Base-by-base conservation (phyloP, 305 asterid species). In the Andrographis paniculata region DNA sequence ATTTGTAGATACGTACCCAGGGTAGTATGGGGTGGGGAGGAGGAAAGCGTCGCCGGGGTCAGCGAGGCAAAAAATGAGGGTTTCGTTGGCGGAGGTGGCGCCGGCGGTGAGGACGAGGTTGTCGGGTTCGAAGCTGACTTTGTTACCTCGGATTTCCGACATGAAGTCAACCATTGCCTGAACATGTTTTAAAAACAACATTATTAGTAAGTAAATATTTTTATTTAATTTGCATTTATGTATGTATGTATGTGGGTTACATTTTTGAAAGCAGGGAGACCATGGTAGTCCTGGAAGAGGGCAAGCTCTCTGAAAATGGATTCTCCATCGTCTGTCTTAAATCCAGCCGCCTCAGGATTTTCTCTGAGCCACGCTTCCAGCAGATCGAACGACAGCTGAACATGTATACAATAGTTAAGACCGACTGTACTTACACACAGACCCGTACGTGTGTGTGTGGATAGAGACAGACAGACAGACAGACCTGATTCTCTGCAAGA, bases 21-120 rank as follows among this genome's bases (percentile, higher is more conserved):
- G 96, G 42, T 89, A 89, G 79, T 89, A 89, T 0, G 98, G 98
- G 5, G 92, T 80, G 28, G 98, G 98, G 40, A 89, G 78, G 15
- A 89, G 92, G 47, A 89, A 63, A 9, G 94, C 94, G 4, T 89
- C 95, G 56, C 95, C 96, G 16, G 76, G 87, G 1, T 80, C 82
- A 9, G 94, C 96, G 8, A 89, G 75, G 69, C 95, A 86, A 55
- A 86, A 89, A 42, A 82, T 73, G 23, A 89, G 91, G 0, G 84
- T 72, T 64, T 89, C 98, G 18, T 89, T 86, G 5, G 98, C 96
- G 0, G 98, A 80, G 18, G 98, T 89, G 57, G 98, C 81, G 43
- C 96, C 96, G 40, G 98, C 98, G 7, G 95, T 73, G 46, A 89
- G 80, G 11, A 89, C 95, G 0, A 89, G 66, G 8, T 86, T 89